Base-by-base conservation (phyloP, 371 early-diverging fungal genomes). In the Mucor saturninus region DNA sequence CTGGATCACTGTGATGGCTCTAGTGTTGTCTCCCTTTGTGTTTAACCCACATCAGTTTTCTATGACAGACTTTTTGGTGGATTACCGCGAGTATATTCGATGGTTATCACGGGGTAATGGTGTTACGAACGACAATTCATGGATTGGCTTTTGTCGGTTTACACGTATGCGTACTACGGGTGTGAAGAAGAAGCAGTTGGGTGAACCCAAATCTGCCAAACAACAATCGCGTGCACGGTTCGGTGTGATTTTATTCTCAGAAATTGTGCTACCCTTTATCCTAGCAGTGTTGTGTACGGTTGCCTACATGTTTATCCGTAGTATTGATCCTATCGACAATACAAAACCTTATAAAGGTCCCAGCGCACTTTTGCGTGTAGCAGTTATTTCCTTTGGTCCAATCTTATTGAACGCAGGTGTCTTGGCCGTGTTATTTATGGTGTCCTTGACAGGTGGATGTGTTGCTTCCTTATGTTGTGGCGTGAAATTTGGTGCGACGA, bases 1-100 rank as follows among this genome's bases (percentile, higher is more conserved):
- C 54, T 94, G 93, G 93, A 77, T 93, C 28, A 92, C 91, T 28
- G 88, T 88, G 5, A 61, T 88, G 14, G 89, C 92, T 3, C 67
- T 93, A 28, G 64, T 86, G 35, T 66, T 93, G 5, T 87, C 93
- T 10, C 94, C 94, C 0, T 93, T 91, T 67, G 28, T 93, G 46
- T 93, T 91, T 74, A 93, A 93, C 62, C 93, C 93, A 6, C 92
- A 92, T 63, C 92, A 91, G 69, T 93, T 93, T 55, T 77, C 87
- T 11, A 67, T 86, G 61, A 75, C 74, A 0, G 91, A 91, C 60
- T 91, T 92, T 61, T 75, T 93, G 61, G 64, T 90, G n/a, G 94
- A 93, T 65, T 93, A 93, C 69, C 85, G 87, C 30, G 89, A 87
- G 54, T 90, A 86, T 67, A 61, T 93, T 58, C 84, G 87, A 32